Conservation (phyloP, 176 grass and related monocot genomes). For the Musa itinerans region DNA sequence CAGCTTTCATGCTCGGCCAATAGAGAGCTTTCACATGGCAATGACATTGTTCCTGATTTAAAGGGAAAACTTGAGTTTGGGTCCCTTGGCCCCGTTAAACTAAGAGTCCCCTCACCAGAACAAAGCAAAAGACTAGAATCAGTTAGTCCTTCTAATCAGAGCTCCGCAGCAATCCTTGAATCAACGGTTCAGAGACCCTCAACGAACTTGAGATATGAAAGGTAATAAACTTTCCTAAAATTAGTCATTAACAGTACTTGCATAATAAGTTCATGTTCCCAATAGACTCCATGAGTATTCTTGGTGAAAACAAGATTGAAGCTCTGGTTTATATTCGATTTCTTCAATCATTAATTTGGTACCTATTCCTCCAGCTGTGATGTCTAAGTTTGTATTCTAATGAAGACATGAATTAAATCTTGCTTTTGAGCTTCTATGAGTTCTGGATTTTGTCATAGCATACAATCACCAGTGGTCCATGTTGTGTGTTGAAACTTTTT, state of each 20-base stretch:
- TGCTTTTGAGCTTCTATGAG: too few relatives aligned
- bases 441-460: too few relatives aligned
- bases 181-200: background rate
- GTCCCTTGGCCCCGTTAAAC: background rate
- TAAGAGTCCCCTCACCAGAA: background rate
- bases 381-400: too few relatives aligned
- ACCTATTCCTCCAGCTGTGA: too few relatives aligned
- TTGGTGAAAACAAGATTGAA: background rate
- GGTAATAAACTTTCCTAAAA: background rate
- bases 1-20: background rate
- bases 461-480: too few relatives aligned
- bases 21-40: background rate
- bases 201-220: background rate
- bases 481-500: too few relatives aligned
- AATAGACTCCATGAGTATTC: background rate
- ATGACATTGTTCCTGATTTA: background rate
- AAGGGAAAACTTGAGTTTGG: conserved; percentile 7
- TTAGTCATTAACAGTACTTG: background rate
- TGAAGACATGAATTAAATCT: too few relatives aligned
- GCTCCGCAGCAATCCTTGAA: too few relatives aligned
- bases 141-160: background rate
- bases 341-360: too few relatives aligned
- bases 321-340: too few relatives aligned
- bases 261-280: background rate
- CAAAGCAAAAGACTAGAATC: background rate